A percentile compares a stretch with the other conserved stretches of the same genome.
These are phyloP conservation scores for Papiliotrema terrestris DNA, from an alignment of 1,284 basidiomycete genomes.

Conservation along the genomic window DNA sequence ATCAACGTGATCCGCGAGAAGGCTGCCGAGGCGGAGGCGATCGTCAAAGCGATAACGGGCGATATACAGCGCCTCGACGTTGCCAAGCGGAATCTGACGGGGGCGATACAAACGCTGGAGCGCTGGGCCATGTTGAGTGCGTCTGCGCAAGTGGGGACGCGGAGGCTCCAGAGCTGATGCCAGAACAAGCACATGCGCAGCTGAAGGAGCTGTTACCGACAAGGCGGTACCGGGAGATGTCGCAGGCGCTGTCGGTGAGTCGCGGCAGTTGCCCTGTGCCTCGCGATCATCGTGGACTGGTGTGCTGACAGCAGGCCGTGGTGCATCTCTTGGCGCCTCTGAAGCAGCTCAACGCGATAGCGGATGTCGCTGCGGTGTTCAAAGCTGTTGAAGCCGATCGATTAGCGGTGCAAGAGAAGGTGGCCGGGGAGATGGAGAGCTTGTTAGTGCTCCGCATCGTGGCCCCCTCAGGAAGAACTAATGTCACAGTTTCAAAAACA, in stretches of 20 bases:
- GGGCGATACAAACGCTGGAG: slow-evolving; percentile 86
- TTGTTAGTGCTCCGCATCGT: slow-evolving; percentile 60
- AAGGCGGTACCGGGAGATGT: slow-evolving; percentile 76
- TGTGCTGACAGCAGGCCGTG: slow-evolving; percentile 60
- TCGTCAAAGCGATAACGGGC: slow-evolving; percentile 90
- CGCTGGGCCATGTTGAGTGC: slow-evolving; percentile 89
- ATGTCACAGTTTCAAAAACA: slow-evolving; percentile 66
- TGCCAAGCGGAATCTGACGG: slow-evolving; percentile 87
- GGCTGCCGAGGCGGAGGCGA: slow-evolving; percentile 90
- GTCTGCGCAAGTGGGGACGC: slow-evolving; percentile 26
- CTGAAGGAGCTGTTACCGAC: slow-evolving; percentile 72
- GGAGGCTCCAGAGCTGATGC: not conserved
- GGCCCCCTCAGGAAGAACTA: not conserved
- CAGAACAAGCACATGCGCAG: slow-evolving; percentile 78
- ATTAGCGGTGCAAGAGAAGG: slow-evolving; percentile 66
- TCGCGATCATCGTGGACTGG: not conserved
- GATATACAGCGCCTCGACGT: slow-evolving; percentile 94
- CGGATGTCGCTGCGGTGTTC: slow-evolving; percentile 70
- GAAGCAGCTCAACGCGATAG: slow-evolving; percentile 68
- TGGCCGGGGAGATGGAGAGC: slow-evolving; percentile 83
- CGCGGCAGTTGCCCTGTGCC: not conserved
- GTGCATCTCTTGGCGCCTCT: slow-evolving; percentile 77
- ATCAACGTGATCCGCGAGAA: slow-evolving; percentile 93
- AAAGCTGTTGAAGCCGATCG: slow-evolving; percentile 74
- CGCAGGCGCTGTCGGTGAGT: slow-evolving; percentile 70